Conservation (phyloP, 495 filamentous ascomycete species). For the Bombardia bombarda region DNA sequence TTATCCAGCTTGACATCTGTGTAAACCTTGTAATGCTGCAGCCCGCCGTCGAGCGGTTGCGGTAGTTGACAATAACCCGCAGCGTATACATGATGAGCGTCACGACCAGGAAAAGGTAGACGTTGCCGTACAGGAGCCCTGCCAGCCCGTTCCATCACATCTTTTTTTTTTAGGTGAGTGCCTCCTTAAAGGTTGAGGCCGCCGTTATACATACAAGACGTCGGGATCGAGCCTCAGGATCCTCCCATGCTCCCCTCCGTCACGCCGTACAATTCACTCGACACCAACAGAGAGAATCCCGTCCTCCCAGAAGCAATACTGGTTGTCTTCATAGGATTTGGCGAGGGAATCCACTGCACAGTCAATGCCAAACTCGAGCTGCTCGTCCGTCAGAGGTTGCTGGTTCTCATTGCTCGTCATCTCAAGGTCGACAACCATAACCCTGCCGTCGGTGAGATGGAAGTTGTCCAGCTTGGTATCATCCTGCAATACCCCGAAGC, state of each 20-base stretch:
- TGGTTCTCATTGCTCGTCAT: constrained; percentile 5
- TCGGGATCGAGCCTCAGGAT: constrained; percentile 1
- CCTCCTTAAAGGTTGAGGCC: not conserved
- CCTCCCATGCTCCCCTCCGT: constrained; percentile 1
- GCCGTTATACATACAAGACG: constrained; percentile 1
- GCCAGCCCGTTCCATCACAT: too few relatives aligned
- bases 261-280: constrained; percentile 2
- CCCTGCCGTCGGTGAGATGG: constrained; percentile 5
- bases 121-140: too few relatives aligned
- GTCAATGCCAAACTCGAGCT: constrained; percentile 4
- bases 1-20: too few relatives aligned
- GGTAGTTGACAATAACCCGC: too few relatives aligned
- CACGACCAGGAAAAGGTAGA: too few relatives aligned
- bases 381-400: constrained; percentile 2
- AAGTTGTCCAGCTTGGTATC: constrained; percentile 12
- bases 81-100: too few relatives aligned
- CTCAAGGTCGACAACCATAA: constrained; percentile 10
- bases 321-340: constrained; percentile 5
- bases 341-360: constrained; percentile 6
- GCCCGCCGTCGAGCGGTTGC: too few relatives aligned
- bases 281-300: constrained; percentile 8
- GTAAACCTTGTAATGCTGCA: too few relatives aligned
- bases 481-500: constrained; percentile 4
- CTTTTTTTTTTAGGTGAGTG: constrained; percentile 39
- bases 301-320: constrained; percentile 11